Conservation (phyloP, 441 rosid genomes). For the Sinapis alba region DNA sequence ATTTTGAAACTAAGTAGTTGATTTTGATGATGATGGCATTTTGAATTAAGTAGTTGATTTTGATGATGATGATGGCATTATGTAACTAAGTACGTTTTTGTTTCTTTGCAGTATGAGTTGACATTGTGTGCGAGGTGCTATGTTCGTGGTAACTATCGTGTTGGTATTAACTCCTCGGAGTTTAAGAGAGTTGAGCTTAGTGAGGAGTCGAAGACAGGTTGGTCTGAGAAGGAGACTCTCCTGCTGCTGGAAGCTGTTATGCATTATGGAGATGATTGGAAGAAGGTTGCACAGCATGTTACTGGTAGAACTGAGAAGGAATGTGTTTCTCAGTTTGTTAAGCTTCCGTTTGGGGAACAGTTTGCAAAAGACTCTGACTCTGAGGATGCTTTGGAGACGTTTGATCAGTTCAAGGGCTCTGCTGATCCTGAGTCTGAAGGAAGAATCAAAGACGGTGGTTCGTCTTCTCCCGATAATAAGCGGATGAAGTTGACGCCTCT, state of each 20-base stretch:
- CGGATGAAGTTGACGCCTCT: slow-evolving; percentile 73
- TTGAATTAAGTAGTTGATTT: too few relatives aligned
- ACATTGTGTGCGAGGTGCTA: slow-evolving; percentile 96
- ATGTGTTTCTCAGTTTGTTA: slow-evolving; percentile 76
- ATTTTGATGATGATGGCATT: not conserved
- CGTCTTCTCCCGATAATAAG: slow-evolving; percentile 48
- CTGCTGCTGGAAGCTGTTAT: slow-evolving; percentile 79
- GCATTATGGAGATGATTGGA: slow-evolving; percentile 94
- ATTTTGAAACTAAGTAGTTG: not conserved
- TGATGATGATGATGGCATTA: not conserved
- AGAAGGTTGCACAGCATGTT: slow-evolving; percentile 82
- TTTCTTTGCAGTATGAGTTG: slow-evolving; percentile 64
- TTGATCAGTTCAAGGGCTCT: slow-evolving; percentile 41
- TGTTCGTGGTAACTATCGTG: slow-evolving; percentile 83
- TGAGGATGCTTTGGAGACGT: slow-evolving; percentile 46
- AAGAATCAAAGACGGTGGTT: slow-evolving; percentile 33
- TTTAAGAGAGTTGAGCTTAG: slow-evolving; percentile 89
- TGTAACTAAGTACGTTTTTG: not conserved
- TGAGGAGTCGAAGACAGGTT: slow-evolving; percentile 70
- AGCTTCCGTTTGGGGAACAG: slow-evolving; percentile 88
- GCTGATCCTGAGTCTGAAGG: slow-evolving; percentile 42
- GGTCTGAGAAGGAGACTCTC: slow-evolving; percentile 90
- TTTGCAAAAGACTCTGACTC: slow-evolving; percentile 49
- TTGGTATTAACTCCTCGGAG: slow-evolving; percentile 80
- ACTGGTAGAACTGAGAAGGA: slow-evolving; percentile 87